Percentiles rank a stretch among this genome's conserved stretches.
Evolutionary conservation across 2,329 filamentous ascomycete genomes (phyloP).

Genomic region (Phialocephala subalpina): DNA sequence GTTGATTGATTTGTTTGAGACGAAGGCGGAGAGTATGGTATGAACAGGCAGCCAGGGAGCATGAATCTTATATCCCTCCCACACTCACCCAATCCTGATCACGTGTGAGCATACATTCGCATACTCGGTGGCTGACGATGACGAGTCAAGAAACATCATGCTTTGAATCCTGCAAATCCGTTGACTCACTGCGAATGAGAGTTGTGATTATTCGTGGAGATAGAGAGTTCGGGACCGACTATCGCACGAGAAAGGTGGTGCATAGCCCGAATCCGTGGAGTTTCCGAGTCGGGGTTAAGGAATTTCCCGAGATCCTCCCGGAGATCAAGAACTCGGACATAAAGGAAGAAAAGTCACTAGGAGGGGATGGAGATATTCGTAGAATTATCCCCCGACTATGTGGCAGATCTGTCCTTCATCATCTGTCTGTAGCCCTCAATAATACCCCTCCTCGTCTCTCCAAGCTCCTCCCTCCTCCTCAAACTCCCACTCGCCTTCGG

Average conservation of each 20-base stretch:
- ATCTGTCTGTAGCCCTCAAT: constrained; percentile 76
- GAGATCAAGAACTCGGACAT: neutral
- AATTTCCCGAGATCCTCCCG: neutral
- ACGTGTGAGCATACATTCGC: neutral
- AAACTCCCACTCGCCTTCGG: constrained; percentile 75
- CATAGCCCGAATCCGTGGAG: neutral
- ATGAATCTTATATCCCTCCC: neutral
- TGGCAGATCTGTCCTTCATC: constrained; percentile 59
- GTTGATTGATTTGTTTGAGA: neutral
- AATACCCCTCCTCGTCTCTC: constrained; percentile 72
- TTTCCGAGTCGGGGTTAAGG: neutral
- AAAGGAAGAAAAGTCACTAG: neutral
- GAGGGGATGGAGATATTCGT: neutral
- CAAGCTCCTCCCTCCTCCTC: constrained; percentile 75
- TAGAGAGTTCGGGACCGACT: neutral
- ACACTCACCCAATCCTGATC: neutral
- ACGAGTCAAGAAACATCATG: neutral
- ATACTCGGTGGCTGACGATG: neutral
- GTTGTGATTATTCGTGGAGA: neutral
- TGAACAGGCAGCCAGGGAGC: neutral
- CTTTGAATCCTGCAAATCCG: neutral
- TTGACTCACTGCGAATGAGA: neutral
- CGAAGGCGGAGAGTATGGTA: too few relatives aligned
- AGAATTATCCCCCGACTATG: neutral
- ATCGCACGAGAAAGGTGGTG: neutral